phyloP scores from a whole-genome alignment of 2,329 filamentous ascomycete genomes.

The Tolypocladium album region DNA sequence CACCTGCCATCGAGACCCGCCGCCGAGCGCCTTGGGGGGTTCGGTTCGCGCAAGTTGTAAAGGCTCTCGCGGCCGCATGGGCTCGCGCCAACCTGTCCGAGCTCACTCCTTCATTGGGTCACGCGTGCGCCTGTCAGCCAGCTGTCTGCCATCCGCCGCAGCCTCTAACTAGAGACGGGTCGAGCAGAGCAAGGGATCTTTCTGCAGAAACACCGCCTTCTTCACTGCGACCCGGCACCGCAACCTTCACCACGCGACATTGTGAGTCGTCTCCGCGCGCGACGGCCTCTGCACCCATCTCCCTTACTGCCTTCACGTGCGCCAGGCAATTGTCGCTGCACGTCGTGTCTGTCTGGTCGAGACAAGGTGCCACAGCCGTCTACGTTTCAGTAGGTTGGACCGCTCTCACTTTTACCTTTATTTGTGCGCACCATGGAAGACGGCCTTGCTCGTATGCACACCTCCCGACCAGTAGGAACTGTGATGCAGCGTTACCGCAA shows the following conservation, averaged over 20 bases:
- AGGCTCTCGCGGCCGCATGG: neutral
- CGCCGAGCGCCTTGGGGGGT: neutral
- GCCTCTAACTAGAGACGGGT: neutral
- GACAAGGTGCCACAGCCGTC: neutral
- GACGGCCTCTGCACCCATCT: neutral
- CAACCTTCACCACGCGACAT: neutral
- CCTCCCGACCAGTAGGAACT: neutral
- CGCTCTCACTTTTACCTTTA: neutral
- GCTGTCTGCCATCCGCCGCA: neutral
- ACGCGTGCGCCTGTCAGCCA: neutral
- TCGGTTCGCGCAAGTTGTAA: neutral
- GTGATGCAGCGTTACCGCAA: neutral
- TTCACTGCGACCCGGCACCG: neutral
- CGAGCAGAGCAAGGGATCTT: too few relatives aligned
- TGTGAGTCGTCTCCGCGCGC: neutral
- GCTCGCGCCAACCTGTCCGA: neutral
- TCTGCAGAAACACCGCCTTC: neutral
- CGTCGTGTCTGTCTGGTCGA: neutral
- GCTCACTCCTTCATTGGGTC: neutral
- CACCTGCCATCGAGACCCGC: neutral
- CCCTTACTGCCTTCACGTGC: neutral
- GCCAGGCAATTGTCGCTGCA: neutral
- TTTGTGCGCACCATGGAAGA: neutral
- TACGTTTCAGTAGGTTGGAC: neutral
- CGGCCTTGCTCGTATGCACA: neutral